Evolutionary conservation across 2,329 filamentous ascomycete genomes (phyloP).

Genomic region (Cercospora brassicicola): DNA sequence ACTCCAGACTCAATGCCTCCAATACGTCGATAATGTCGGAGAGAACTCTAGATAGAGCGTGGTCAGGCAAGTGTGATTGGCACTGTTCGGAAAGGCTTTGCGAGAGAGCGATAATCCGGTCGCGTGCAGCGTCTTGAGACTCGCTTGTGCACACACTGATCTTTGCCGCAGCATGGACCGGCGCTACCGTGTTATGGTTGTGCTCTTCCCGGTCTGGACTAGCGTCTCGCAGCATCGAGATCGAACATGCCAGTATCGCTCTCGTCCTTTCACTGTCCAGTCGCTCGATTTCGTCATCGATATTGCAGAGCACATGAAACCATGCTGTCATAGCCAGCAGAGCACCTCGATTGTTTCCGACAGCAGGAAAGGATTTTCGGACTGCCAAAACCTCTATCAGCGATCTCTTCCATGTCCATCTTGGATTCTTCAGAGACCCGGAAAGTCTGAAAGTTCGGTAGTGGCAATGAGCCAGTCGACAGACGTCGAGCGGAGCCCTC

Average conservation of each 20-base stretch:
- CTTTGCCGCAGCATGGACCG: not conserved
- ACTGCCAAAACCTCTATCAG: not conserved
- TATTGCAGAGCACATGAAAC: not conserved
- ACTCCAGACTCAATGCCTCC: not conserved
- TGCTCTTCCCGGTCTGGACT: no score
- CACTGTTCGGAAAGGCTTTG: not conserved
- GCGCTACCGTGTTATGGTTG: not conserved
- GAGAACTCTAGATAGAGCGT: not conserved
- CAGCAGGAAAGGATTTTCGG: not conserved
- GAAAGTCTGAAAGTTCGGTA: not conserved
- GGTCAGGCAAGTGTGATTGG: not conserved
- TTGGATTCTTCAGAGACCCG: not conserved
- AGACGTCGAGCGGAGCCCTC: not conserved
- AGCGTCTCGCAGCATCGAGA: not conserved
- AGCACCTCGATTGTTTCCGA: not conserved
- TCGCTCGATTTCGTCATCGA: not conserved
- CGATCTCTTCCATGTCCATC: not conserved
- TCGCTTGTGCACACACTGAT: not conserved
- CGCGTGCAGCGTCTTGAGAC: not conserved
- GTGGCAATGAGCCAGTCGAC: not conserved
- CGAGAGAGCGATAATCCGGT: not conserved
- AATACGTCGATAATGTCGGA: not conserved
- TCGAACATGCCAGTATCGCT: not conserved
- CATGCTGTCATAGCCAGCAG: not conserved
- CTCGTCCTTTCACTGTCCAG: not conserved